Evolutionary conservation across 345 rosid species (phyloP), one percentile per base, ranked within the genome.

Genomic region (Firmiana major): DNA sequence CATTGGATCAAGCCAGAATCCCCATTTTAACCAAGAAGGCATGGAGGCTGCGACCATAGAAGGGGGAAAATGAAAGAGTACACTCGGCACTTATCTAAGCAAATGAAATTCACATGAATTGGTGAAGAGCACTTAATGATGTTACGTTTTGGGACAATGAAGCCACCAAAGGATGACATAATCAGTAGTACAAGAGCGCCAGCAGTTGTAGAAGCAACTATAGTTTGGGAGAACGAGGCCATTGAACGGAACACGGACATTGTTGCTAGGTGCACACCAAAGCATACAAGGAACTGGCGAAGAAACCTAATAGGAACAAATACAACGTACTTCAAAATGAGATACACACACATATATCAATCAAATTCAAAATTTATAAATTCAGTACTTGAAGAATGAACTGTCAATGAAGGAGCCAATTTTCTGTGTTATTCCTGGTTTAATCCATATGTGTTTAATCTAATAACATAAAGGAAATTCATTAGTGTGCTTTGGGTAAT

Each of bases 11-110:
- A 90, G 66, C 98, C 98, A 92, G 62, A 91, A 94, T 8, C 88
- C 90, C 98, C 98, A 92, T 42, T 73, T 76, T 83, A 92, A 73
- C 96, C 97, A 94, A 26, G 19, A 73, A n/a, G 96, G 93, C 91
- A 92, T 89, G 4, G 85, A 78, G 26, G 90, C 97, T 94, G 90
- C 83, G 85, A 12, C 55, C 69, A 67, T 22, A 13, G 13, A 45
- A 22, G 54, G 72, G 15, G 54, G 4, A 74, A 74, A 67, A 69
- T 63, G 22, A 19, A 21, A 15, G n/a, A 51, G 6, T 7, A 16
- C 4, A 17, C 26, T 17, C 1, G 8, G 17, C 60, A 15, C 9
- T 28, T 28, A 49, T 70, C 46, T 26, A 60, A 70, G 40, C 21
- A 38, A 78, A 57, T 38, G 31, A 34, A 36, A 36, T n/a, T 54